phyloP scores from a whole-genome alignment of 164 flowering plant genomes.

The Platanus orientalis region DNA sequence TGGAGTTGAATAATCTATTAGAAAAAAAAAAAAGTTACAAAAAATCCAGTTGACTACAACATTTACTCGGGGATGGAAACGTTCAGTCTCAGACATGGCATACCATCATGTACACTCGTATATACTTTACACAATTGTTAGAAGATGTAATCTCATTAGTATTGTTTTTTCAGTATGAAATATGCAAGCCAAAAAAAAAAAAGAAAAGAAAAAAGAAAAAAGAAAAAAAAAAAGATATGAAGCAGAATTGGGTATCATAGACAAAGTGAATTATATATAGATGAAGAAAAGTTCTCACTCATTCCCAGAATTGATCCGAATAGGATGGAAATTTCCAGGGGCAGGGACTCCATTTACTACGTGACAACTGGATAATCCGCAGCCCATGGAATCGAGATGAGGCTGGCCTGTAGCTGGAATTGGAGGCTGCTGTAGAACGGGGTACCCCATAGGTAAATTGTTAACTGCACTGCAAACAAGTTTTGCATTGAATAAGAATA shows the following conservation, averaged over 20 bases:
- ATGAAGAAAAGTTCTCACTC: conserved; percentile 47
- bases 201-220: too few relatives aligned
- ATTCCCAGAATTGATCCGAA: conserved; percentile 76
- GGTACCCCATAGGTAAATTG: conserved; percentile 94
- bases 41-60: too few relatives aligned
- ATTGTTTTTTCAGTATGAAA: too few relatives aligned
- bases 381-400: conserved; percentile 77
- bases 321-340: conserved; percentile 70
- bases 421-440: conserved; percentile 77
- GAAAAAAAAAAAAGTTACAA: too few relatives aligned
- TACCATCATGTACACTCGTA: too few relatives aligned
- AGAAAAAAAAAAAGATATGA: too few relatives aligned
- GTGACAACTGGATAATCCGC: conserved; percentile 79
- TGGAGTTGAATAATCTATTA: too few relatives aligned
- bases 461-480: conserved; percentile 78
- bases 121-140: too few relatives aligned
- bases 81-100: too few relatives aligned
- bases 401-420: conserved; percentile 79
- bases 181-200: too few relatives aligned
- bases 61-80: too few relatives aligned
- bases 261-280: background rate
- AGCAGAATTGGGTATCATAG: background rate
- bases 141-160: too few relatives aligned
- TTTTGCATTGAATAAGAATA: conserved; percentile 34
- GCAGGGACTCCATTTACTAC: conserved; percentile 98